These are phyloP conservation scores for Paramecium bursaria DNA, from an alignment of 73 alveolate species.

Conservation along the genomic window DNA sequence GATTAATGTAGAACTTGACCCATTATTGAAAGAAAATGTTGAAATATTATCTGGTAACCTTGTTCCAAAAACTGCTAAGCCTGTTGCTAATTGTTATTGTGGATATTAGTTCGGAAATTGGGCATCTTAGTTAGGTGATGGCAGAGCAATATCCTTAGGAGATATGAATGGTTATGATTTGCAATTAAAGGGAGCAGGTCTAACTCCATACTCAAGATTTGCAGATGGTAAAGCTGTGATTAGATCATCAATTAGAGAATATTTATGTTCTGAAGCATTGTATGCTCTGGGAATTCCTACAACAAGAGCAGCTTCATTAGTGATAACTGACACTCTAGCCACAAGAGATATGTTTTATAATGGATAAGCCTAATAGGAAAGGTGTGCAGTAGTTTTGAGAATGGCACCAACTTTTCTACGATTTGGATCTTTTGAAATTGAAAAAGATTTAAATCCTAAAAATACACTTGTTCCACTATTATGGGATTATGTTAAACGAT, in stretches of 20 bases:
- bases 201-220: constrained; percentile 88
- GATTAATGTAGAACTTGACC: constrained; percentile 10
- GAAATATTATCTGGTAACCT: constrained; percentile 72
- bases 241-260: constrained; percentile 90
- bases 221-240: constrained; percentile 95
- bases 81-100: constrained; percentile 81
- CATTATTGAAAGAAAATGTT: constrained; percentile 42
- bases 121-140: constrained; percentile 88
- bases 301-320: constrained; percentile 82
- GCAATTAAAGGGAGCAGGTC: constrained; percentile 89
- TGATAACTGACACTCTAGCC: constrained; percentile 75
- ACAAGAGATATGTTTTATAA: constrained; percentile 78
- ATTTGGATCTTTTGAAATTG: constrained; percentile 64
- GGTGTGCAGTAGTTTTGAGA: constrained; percentile 85
- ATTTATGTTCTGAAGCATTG: constrained; percentile 89
- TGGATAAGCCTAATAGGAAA: constrained; percentile 75
- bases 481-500: constrained; percentile 63
- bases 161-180: constrained; percentile 77
- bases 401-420: constrained; percentile 78
- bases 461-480: constrained; percentile 74
- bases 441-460: constrained; percentile 54
- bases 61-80: constrained; percentile 67
- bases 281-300: constrained; percentile 79
- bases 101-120: constrained; percentile 83
- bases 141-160: constrained; percentile 84